Evolutionary conservation across 176 grass and related monocot species (phyloP).

Genomic region (Carex cristatella): DNA sequence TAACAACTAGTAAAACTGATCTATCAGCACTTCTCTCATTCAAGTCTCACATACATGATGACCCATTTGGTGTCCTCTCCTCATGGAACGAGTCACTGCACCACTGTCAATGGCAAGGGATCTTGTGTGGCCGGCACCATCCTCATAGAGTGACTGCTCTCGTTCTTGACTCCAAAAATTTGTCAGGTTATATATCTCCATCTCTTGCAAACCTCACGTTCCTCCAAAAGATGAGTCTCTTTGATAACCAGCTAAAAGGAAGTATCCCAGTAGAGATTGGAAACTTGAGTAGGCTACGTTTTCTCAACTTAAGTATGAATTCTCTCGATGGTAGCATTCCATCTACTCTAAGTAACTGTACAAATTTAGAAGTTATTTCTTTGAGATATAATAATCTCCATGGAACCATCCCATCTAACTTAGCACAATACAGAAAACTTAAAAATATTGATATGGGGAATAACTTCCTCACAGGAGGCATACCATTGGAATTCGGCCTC

Average conservation of each 20-base stretch:
- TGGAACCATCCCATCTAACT: neutral
- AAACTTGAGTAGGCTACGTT: neutral
- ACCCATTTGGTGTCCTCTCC: neutral
- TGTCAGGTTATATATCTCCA: constrained; percentile 11
- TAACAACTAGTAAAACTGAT: neutral
- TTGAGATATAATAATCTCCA: neutral
- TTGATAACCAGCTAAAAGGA: neutral
- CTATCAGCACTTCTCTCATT: constrained; percentile 26
- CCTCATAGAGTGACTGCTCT: constrained; percentile 24
- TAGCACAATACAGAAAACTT: neutral
- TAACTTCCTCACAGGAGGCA: neutral
- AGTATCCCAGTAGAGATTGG: constrained; percentile 19
- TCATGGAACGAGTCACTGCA: constrained; percentile 38
- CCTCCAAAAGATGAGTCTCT: neutral
- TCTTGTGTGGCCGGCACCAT: constrained; percentile 25
- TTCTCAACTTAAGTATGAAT: constrained; percentile 2
- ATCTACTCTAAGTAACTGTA: constrained; percentile 19
- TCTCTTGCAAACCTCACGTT: constrained; percentile 26
- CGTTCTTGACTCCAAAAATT: neutral
- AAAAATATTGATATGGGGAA: neutral
- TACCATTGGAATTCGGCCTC: no score
- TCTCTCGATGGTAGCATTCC: constrained; percentile 25
- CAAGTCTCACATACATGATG: constrained; percentile 17
- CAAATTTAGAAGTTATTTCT: neutral
- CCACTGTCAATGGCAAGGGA: constrained; percentile 29